Percentiles rank a stretch among this genome's conserved stretches.
phyloP scores from a whole-genome alignment of 1,284 basidiomycete genomes.

The Pterulicium gracile region DNA sequence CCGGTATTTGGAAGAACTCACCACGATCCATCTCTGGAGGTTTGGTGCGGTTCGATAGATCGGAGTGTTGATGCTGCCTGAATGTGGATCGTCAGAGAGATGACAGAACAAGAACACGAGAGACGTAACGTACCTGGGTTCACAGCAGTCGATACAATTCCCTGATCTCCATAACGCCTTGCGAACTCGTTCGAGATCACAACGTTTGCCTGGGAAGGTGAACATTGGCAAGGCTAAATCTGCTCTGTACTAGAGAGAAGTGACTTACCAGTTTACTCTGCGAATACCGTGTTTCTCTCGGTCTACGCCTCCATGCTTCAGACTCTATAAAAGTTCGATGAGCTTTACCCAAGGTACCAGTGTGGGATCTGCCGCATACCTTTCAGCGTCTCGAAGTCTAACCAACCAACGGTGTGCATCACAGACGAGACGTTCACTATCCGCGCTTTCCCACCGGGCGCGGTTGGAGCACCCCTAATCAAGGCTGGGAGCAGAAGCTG shows the following conservation, averaged over 20 bases:
- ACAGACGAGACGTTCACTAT: slow-evolving; percentile 33
- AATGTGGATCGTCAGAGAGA: too few species aligned
- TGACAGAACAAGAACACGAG: too few species aligned
- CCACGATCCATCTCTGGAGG: neutral
- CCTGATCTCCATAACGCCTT: slow-evolving; percentile 15
- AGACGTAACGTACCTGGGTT: slow-evolving; percentile 16
- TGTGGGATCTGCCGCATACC: neutral
- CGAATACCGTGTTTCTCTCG: slow-evolving; percentile 18
- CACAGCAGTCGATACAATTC: slow-evolving; percentile 14
- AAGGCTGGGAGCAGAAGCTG: slow-evolving; percentile 34
- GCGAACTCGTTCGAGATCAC: slow-evolving; percentile 17
- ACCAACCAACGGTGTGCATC: slow-evolving; percentile 16
- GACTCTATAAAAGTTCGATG: slow-evolving; percentile 14
- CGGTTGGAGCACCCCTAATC: slow-evolving; percentile 20
- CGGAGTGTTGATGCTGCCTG: slow-evolving; percentile 3
- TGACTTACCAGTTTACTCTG: slow-evolving; percentile 29
- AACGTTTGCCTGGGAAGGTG: slow-evolving; percentile 15
- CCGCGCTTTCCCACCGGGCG: slow-evolving; percentile 23
- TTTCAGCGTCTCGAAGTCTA: slow-evolving; percentile 23
- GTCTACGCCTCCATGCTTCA: slow-evolving; percentile 14
- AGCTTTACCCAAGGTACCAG: too few species aligned
- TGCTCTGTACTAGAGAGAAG: neutral
- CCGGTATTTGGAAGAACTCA: slow-evolving; percentile 6
- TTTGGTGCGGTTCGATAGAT: neutral
- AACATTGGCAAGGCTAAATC: neutral